Evolutionary conservation across 2,329 filamentous ascomycete genomes (phyloP).

Genomic region (Neofusicoccum kwambonambiense): DNA sequence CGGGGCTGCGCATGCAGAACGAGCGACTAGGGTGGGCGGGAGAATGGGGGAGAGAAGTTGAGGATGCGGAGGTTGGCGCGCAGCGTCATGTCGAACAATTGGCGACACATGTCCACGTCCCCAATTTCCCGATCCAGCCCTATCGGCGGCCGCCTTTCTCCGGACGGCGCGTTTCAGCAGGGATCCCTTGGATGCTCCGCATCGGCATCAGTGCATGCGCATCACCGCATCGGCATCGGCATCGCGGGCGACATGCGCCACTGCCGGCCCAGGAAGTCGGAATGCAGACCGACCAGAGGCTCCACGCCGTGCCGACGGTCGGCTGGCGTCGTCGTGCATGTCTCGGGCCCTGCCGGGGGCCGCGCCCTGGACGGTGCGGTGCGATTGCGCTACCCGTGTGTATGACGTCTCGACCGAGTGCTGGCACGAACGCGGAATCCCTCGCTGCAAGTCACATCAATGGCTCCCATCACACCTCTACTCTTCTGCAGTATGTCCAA

Average conservation of each 20-base stretch:
- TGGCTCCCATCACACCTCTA: not conserved
- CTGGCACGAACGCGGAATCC: not conserved
- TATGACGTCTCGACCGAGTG: conserved; percentile 1
- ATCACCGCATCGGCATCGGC: too few relatives aligned
- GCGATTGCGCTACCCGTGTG: not conserved
- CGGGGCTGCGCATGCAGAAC: conserved; percentile 14
- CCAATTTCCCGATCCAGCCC: conserved; percentile 14
- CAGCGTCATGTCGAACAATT: not conserved
- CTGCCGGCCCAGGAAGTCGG: too few relatives aligned
- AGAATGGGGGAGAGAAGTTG: not conserved
- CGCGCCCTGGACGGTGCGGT: not conserved
- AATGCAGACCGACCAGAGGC: too few relatives aligned
- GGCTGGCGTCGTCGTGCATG: not conserved
- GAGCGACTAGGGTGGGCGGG: not conserved
- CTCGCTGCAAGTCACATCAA: not conserved
- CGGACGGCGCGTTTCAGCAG: not conserved
- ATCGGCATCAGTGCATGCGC: too few relatives aligned
- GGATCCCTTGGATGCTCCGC: not conserved
- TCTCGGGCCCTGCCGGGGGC: not conserved
- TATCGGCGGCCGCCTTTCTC: conserved; percentile 10
- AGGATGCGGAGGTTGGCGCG: not conserved
- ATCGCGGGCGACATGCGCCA: too few relatives aligned
- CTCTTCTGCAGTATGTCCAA: not conserved
- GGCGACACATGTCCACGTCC: conserved; percentile 13
- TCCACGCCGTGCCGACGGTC: too few relatives aligned